Evolutionary conservation across 768 basidiomycete species (phyloP), one percentile per base, ranked within the genome.

Genomic region (Kwoniella sp.): DNA sequence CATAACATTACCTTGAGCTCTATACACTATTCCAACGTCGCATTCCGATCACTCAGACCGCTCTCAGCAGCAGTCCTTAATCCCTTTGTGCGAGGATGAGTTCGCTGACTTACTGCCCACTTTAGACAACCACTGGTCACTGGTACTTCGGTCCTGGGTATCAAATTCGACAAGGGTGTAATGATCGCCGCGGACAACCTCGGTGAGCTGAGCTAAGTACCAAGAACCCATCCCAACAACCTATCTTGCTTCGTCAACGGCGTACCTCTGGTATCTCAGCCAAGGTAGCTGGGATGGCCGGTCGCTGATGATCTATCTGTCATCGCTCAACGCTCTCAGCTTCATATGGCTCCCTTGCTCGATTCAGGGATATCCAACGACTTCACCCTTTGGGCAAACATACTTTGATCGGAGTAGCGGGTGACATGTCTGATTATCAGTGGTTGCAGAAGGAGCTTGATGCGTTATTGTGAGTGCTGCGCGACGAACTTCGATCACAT

Each of bases 101-200:
- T 8, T 6, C 25, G 29, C 50, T 60, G 21, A 55, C 15, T 48
- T 24, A n/a, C 49, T 46, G 3, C 17, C 9, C 26, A 24, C 5
- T 21, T 48, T 61, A 92, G 91, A 74, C 90, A 93, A 73, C 96
- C 96, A 10, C 88, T 98, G 64, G 92, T 97, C 9, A 98, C 95
- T 0, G 96, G 95, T 62, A 94, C 95, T n/a, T 91, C 89, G 60
- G 92, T 99, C 5, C 85, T 99, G 33, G 96, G 90, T 1, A 84
- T 99, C 81, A 90, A 91, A 81, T 98, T 85, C 85, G 92, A 94
- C 80, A 92, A 91, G 73, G 96, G 96, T 9, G 86, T 99, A 68
- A 95, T 99, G 91, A 88, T 99, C 84, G 93, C 96, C 29, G 93
- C 96, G 37, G 96, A 99, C 83, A 97, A 89, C 74, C 88, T 98